Evolutionary conservation across 1,139 yeast genomes (phyloP).

Genomic region (Pichia sp.): DNA sequence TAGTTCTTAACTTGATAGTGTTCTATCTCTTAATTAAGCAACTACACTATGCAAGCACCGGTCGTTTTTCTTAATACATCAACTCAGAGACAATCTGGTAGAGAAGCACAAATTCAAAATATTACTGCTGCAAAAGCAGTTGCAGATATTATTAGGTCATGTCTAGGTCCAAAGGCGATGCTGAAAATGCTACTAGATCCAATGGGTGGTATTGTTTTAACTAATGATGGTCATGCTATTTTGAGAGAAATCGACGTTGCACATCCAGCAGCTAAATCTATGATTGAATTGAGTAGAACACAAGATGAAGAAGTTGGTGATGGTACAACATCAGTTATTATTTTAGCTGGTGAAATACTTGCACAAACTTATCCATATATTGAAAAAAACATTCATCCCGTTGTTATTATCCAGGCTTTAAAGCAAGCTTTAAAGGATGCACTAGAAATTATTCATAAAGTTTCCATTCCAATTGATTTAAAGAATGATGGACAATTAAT

Average conservation of each 20-base stretch:
- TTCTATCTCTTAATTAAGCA: neutral
- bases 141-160: slow-evolving; percentile 93
- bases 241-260: slow-evolving; percentile 85
- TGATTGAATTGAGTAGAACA: slow-evolving; percentile 94
- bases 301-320: slow-evolving; percentile 99
- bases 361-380: slow-evolving; percentile 93
- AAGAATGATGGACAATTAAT: slow-evolving; percentile 83
- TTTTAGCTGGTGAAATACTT: slow-evolving; percentile 90
- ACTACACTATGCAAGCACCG: slow-evolving; percentile 53
- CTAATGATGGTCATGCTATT: slow-evolving; percentile 97
- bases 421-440: slow-evolving; percentile 91
- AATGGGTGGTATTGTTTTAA: slow-evolving; percentile 95
- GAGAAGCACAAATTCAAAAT: slow-evolving; percentile 94
- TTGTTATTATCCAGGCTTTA: slow-evolving; percentile 87
- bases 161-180: slow-evolving; percentile 99
- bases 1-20: neutral
- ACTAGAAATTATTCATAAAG: slow-evolving; percentile 75
- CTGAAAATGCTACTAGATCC: slow-evolving; percentile 96
- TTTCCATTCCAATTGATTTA: slow-evolving; percentile 79
- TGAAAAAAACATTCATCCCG: slow-evolving; percentile 95
- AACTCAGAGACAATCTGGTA: slow-evolving; percentile 91
- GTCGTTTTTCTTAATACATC: slow-evolving; percentile 76
- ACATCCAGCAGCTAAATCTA: slow-evolving; percentile 97
- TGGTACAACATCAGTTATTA: slow-evolving; percentile 95
- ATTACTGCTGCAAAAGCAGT: slow-evolving; percentile 99